Conservation (phyloP, 78 protist genomes). For the Cavenderia fasciculata region DNA sequence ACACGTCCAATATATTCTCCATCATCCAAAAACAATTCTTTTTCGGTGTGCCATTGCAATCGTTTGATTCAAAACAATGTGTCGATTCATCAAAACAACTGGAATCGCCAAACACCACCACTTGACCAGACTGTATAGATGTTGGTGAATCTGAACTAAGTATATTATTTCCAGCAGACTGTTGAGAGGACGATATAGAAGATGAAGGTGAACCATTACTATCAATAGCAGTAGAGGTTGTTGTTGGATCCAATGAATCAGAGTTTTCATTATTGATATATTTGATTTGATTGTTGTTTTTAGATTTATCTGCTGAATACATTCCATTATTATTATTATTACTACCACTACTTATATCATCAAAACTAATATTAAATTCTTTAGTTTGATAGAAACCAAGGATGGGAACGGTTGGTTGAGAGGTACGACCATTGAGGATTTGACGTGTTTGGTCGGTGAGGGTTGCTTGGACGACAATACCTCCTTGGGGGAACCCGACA, state of each 20-base stretch:
- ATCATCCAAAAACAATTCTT: slow-evolving; percentile 58
- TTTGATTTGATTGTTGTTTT: neutral
- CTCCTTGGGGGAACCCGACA: slow-evolving; percentile 66
- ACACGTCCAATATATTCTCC: slow-evolving; percentile 16
- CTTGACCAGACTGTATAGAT: neutral
- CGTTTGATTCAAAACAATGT: no score
- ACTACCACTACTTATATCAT: neutral
- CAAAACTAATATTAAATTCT: no score
- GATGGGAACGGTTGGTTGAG: slow-evolving; percentile 23
- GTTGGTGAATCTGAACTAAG: no score
- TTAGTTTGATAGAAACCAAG: slow-evolving; percentile 52
- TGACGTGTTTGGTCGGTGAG: slow-evolving; percentile 25
- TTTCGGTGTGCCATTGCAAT: neutral
- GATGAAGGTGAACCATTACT: no score
- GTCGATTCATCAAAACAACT: slow-evolving; percentile 52
- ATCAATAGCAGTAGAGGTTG: neutral
- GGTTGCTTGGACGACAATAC: neutral
- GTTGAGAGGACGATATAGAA: no score
- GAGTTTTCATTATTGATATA: neutral
- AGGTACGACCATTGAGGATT: neutral
- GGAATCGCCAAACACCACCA: slow-evolving; percentile 63
- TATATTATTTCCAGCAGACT: no score
- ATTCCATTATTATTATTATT: neutral
- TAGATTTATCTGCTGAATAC: neutral
- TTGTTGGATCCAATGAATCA: neutral